These are phyloP conservation scores for Diplodia scrobiculata DNA, from an alignment of 2,329 filamentous ascomycete species.

Conservation along the genomic window DNA sequence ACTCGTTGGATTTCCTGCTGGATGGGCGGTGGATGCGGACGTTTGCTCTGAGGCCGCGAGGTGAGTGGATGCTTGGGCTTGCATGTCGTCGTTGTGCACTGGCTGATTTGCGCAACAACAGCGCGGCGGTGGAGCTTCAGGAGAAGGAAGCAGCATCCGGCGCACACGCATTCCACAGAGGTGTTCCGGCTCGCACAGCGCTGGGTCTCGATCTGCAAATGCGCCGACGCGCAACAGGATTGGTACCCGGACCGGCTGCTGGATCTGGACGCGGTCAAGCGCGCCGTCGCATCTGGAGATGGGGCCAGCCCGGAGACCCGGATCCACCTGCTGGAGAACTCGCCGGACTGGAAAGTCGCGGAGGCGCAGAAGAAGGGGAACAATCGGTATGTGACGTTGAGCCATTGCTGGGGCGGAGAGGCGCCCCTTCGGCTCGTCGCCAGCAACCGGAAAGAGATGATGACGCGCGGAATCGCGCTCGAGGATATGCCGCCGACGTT, in stretches of 20 bases:
- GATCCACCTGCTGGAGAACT: background rate
- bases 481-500: slow-evolving; percentile 31
- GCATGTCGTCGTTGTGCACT: too few species aligned
- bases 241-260: slow-evolving; percentile 8
- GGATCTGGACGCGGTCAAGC: background rate
- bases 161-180: slow-evolving; percentile 11
- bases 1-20: slow-evolving; percentile 26
- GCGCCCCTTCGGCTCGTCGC: slow-evolving; percentile 21
- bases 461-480: slow-evolving; percentile 12
- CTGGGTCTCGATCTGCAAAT: slow-evolving; percentile 32
- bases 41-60: background rate
- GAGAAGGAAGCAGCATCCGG: background rate
- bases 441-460: slow-evolving; percentile 24
- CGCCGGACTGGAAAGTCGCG: slow-evolving; percentile 9
- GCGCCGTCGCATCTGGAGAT: background rate
- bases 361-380: background rate
- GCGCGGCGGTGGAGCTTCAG: background rate
- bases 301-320: background rate
- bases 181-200: slow-evolving; percentile 27
- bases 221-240: slow-evolving; percentile 14
- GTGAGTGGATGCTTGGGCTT: background rate
- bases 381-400: slow-evolving; percentile 10
- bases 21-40: background rate
- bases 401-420: slow-evolving; percentile 31
- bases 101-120: background rate